A percentile compares a stretch with the other conserved stretches of the same genome.
These are phyloP conservation scores for Cymbopogon flexuosus DNA, from an alignment of 202 grass and related monocot genomes.

Conservation along the genomic window DNA sequence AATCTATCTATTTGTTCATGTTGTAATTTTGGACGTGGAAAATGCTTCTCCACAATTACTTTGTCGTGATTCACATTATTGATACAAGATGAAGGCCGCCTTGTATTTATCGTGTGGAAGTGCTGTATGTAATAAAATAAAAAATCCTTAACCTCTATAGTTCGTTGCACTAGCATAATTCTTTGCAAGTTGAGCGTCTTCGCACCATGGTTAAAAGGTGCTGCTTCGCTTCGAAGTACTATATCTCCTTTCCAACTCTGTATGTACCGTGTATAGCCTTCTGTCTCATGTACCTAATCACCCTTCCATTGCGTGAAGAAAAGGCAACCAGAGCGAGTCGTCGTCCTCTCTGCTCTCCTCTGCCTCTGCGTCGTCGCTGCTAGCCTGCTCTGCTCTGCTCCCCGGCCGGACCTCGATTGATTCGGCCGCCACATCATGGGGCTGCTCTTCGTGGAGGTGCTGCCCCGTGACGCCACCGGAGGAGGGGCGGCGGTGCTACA, in stretches of 20 bases:
- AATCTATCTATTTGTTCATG: slow-evolving; percentile 7
- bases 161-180: neutral
- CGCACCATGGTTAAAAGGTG: neutral
- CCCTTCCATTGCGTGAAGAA: too few species aligned
- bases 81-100: neutral
- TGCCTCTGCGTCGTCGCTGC: too few species aligned
- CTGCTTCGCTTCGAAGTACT: too few species aligned
- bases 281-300: too few species aligned
- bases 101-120: slow-evolving; percentile 12
- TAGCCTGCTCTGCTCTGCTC: too few species aligned
- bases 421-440: slow-evolving; percentile 31
- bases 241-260: too few species aligned
- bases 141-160: neutral
- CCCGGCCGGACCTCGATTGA: too few species aligned
- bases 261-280: too few species aligned
- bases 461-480: slow-evolving; percentile 3
- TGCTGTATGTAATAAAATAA: slow-evolving; percentile 6
- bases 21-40: slow-evolving; percentile 1
- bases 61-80: neutral
- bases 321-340: too few species aligned
- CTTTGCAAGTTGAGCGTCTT: neutral
- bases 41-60: neutral
- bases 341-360: too few species aligned
- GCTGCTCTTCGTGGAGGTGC: slow-evolving; percentile 56
- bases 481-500: slow-evolving; percentile 44